Percentiles rank a stretch among this genome's conserved stretches.
These are phyloP conservation scores for Yamadazyma sp. DNA, from an alignment of 1,139 yeast genomes.

Conservation along the genomic window DNA sequence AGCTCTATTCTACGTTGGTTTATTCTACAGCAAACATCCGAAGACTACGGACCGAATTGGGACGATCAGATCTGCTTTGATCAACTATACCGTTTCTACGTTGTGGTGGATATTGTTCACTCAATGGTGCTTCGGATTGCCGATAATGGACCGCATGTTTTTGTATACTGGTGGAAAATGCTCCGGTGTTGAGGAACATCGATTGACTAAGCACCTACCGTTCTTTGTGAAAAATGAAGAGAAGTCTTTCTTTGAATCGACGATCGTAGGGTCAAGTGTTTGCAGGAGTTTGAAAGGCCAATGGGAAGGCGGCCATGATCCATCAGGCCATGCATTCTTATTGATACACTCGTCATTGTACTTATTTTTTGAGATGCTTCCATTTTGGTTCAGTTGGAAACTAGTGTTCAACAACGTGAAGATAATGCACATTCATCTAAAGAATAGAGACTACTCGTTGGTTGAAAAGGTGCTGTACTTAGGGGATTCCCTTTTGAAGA, in stretches of 20 bases:
- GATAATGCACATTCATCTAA: conserved; percentile 3
- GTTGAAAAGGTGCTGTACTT: neutral
- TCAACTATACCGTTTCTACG: conserved; percentile 55
- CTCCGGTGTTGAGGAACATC: conserved; percentile 18
- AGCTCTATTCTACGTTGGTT: conserved; percentile 26
- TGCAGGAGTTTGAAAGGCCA: conserved; percentile 66
- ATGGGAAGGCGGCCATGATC: conserved; percentile 96
- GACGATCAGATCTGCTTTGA: conserved; percentile 22
- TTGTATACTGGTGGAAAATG: conserved; percentile 83
- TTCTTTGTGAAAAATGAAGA: conserved; percentile 10
- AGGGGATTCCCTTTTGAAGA: conserved; percentile 17
- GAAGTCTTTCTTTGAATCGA: conserved; percentile 19
- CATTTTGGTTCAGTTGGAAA: conserved; percentile 34
- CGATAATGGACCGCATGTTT: conserved; percentile 87
- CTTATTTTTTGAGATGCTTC: conserved; percentile 63
- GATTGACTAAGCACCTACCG: conserved; percentile 4
- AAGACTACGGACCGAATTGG: conserved; percentile 6
- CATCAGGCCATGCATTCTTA: conserved; percentile 90
- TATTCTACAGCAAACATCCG: conserved; percentile 15
- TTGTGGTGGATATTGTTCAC: conserved; percentile 81
- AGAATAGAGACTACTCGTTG: conserved; percentile 5
- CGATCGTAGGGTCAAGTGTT: conserved; percentile 39
- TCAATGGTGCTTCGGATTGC: conserved; percentile 86
- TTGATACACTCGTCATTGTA: conserved; percentile 71
- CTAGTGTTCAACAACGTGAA: conserved; percentile 2